phyloP scores from a whole-genome alignment of 495 filamentous ascomycete species.

The Saxophila tyrrhenica region DNA sequence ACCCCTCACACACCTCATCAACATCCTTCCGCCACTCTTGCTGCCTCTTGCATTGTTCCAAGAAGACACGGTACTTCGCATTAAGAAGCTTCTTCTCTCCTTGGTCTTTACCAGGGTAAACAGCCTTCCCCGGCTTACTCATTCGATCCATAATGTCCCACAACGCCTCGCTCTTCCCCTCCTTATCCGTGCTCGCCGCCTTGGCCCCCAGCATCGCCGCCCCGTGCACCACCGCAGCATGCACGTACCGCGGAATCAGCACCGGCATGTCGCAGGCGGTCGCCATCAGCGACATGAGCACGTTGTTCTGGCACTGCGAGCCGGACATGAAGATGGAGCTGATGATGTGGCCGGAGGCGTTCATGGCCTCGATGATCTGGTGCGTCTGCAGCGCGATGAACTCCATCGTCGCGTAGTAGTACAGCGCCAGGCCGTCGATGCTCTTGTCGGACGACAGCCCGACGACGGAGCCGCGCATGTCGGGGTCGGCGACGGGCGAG shows the following conservation, averaged over 20 bases:
- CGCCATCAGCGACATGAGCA: constrained; percentile 82
- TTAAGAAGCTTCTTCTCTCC: constrained; percentile 67
- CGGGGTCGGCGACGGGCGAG: constrained; percentile 80
- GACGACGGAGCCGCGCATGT: constrained; percentile 80
- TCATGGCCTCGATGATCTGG: constrained; percentile 92
- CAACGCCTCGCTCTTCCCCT: constrained; percentile 72
- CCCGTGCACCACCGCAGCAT: constrained; percentile 92
- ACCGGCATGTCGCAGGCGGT: constrained; percentile 86
- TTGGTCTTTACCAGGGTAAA: constrained; percentile 55
- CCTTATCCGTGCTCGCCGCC: constrained; percentile 52
- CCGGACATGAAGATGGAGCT: constrained; percentile 96
- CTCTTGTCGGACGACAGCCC: constrained; percentile 76
- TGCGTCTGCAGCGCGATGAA: constrained; percentile 94
- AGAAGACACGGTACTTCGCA: constrained; percentile 67
- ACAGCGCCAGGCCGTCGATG: constrained; percentile 72
- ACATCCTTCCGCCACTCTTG: constrained; percentile 28
- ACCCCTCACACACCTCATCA: constrained; percentile 39
- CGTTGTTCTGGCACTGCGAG: constrained; percentile 88
- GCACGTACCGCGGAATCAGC: constrained; percentile 78
- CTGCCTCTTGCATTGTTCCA: constrained; percentile 33
- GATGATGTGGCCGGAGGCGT: constrained; percentile 70
- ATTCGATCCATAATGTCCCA: constrained; percentile 98
- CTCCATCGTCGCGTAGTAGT: constrained; percentile 91
- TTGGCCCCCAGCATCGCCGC: constrained; percentile 96
- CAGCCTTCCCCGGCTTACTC: constrained; percentile 81